Evolutionary conservation across 176 grass and related monocot species (phyloP).

Genomic region (Phoenix roebelenii): DNA sequence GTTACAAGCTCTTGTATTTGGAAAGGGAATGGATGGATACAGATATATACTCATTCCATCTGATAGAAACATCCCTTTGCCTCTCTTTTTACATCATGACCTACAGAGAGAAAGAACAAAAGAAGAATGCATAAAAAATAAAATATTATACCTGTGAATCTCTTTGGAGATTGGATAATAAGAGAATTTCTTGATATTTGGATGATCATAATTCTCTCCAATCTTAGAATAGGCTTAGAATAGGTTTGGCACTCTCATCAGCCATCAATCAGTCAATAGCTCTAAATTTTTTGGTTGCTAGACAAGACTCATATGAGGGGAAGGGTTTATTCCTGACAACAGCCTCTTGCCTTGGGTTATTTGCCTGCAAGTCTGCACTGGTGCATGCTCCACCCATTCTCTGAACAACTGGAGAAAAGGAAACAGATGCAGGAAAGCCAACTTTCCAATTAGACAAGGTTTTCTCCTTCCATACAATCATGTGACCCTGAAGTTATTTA

Average conservation of each 20-base stretch:
- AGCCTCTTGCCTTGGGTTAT: neutral
- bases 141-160: no score
- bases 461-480: slow-evolving; percentile 18
- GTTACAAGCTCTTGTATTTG: slow-evolving; percentile 10
- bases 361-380: neutral
- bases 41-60: neutral
- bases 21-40: neutral
- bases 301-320: slow-evolving; percentile 2
- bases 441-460: slow-evolving; percentile 16
- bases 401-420: neutral
- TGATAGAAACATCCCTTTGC: neutral
- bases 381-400: neutral
- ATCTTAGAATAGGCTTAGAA: neutral
- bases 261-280: slow-evolving; percentile 14
- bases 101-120: no score
- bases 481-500: slow-evolving; percentile 27
- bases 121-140: neutral
- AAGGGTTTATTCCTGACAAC: slow-evolving; percentile 20
- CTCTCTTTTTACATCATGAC: no score
- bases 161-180: neutral
- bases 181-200: neutral
- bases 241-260: neutral
- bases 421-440: slow-evolving; percentile 38
- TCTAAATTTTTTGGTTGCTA: neutral
- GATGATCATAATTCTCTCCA: neutral